Percentiles rank a stretch among this genome's conserved stretches.
Conservation (phyloP, 306 rosid genomes). For the Cucurbita pepo region DNA sequence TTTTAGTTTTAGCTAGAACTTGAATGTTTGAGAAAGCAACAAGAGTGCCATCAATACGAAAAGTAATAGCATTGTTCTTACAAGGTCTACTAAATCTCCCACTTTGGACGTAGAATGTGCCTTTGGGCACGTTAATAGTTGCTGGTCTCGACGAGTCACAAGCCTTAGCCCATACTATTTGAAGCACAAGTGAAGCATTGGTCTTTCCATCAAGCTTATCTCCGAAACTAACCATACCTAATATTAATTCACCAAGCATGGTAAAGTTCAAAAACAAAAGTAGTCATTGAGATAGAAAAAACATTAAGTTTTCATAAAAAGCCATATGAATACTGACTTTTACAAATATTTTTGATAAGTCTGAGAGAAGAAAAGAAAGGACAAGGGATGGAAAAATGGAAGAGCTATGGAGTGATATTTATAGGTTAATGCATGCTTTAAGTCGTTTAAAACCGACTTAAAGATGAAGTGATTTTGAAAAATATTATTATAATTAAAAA, state of each 20-base stretch:
- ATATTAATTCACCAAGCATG: not conserved
- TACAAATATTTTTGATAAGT: no score
- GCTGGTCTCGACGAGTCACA: constrained; percentile 20
- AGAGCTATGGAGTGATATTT: no score
- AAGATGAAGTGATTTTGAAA: no score
- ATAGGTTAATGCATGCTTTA: no score
- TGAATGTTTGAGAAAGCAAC: not conserved
- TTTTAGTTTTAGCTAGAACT: not conserved
- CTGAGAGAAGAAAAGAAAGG: no score
- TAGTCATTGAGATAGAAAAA: no score
- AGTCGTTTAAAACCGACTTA: no score
- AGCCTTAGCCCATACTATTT: constrained; percentile 24
- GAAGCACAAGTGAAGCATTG: not conserved
- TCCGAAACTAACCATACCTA: not conserved
- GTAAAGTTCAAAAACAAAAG: not conserved
- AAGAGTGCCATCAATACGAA: not conserved
- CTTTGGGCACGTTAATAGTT: constrained; percentile 21
- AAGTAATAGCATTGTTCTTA: not conserved
- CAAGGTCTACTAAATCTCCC: not conserved
- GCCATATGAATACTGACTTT: no score
- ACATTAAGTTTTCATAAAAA: no score
- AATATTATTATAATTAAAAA: no score
- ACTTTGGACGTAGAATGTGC: constrained; percentile 20
- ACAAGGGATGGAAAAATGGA: no score
- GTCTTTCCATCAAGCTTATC: not conserved